Evolutionary conservation across 805 yeast genomes (phyloP).

Genomic region (Wickerhamomyces queroliae): DNA sequence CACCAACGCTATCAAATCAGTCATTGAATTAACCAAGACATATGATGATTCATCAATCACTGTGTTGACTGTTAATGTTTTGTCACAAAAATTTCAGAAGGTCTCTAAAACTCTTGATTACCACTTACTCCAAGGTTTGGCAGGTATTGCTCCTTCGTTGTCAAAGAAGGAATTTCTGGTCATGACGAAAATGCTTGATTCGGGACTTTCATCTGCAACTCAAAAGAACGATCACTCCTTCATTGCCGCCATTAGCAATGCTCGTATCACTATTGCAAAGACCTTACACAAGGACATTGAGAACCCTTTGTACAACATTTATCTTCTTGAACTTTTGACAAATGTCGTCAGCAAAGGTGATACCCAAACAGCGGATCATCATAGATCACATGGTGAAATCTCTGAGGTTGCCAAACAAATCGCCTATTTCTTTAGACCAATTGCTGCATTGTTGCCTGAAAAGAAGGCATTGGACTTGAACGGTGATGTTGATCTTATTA

Average conservation of each 20-base stretch:
- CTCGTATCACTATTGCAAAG: constrained; percentile 41
- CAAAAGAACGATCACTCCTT: constrained; percentile 33
- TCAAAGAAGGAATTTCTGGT: constrained; percentile 63
- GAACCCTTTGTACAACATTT: constrained; percentile 47
- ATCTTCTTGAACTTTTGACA: constrained; percentile 60
- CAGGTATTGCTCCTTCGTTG: constrained; percentile 54
- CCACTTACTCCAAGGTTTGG: constrained; percentile 54
- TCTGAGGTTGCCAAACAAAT: constrained; percentile 67
- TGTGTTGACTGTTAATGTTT: constrained; percentile 71
- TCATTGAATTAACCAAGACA: constrained; percentile 56
- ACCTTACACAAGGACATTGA: constrained; percentile 20
- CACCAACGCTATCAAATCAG: constrained; percentile 64
- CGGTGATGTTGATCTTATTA: constrained; percentile 42
- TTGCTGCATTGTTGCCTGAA: constrained; percentile 69
- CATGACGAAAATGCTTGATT: constrained; percentile 52
- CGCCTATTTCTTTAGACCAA: constrained; percentile 57
- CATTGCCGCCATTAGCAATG: constrained; percentile 36
- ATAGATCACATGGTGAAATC: constrained; percentile 70
- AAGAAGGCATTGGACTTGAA: constrained; percentile 34
- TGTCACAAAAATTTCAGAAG: constrained; percentile 64
- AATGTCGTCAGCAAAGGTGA: constrained; percentile 76
- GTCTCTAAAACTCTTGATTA: constrained; percentile 48
- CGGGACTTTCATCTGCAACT: constrained; percentile 39
- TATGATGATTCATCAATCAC: constrained; percentile 70
- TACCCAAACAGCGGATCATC: constrained; percentile 67